These are phyloP conservation scores for Picea glauca DNA, from an alignment of 75 land plant genomes.

Conservation along the genomic window DNA sequence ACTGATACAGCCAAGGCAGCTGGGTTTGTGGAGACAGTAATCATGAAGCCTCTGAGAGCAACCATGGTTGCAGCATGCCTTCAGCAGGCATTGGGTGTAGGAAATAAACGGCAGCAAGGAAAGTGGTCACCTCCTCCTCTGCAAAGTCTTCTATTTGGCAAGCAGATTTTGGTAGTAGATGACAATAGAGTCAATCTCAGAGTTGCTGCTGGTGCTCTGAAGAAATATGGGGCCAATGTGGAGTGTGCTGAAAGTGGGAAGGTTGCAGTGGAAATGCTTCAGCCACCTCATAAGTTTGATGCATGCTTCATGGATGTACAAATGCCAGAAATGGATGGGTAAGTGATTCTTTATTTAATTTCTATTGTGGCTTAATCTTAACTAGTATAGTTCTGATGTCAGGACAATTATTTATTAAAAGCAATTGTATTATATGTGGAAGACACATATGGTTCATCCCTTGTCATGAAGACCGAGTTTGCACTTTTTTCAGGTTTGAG, in stretches of 20 bases:
- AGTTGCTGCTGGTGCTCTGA: slow-evolving; percentile 93
- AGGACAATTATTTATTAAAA: not conserved
- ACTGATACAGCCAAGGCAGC: slow-evolving; percentile 13
- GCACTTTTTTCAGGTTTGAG: slow-evolving; percentile 42
- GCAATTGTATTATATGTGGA: not conserved
- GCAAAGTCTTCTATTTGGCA: slow-evolving; percentile 57
- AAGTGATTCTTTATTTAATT: not conserved
- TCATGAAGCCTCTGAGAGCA: slow-evolving; percentile 77
- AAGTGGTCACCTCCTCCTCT: slow-evolving; percentile 46
- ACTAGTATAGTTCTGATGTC: not conserved
- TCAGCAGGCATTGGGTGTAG: slow-evolving; percentile 55
- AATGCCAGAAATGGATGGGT: slow-evolving; percentile 99
- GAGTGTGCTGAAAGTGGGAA: slow-evolving; percentile 72
- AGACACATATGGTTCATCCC: not conserved
- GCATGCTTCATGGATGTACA: slow-evolving; percentile 99
- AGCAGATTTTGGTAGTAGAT: slow-evolving; percentile 81
- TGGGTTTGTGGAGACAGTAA: slow-evolving; percentile 37
- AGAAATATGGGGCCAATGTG: slow-evolving; percentile 90
- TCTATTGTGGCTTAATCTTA: not conserved
- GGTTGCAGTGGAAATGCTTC: slow-evolving; percentile 68
- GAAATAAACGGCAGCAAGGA: slow-evolving; percentile 28
- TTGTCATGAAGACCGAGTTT: not conserved
- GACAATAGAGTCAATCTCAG: slow-evolving; percentile 80
- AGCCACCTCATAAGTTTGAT: slow-evolving; percentile 88
- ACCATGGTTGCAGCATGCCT: slow-evolving; percentile 62